phyloP scores from a whole-genome alignment of 179 eudicot genomes.

The Silene vulgaris region DNA sequence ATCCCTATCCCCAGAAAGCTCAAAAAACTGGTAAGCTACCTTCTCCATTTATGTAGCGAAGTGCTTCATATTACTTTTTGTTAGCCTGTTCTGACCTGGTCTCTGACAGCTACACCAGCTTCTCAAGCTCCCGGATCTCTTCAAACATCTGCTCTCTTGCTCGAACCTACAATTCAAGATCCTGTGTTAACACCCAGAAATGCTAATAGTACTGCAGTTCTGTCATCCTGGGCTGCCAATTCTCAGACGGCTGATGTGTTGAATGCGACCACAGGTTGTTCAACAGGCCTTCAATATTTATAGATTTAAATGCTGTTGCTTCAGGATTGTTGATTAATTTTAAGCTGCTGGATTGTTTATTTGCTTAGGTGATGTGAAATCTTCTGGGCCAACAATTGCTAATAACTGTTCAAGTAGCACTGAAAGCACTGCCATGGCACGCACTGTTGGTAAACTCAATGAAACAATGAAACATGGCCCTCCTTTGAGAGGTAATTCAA shows the following conservation, averaged over 20 bases:
- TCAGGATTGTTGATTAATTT: neutral
- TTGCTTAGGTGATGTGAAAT: slow-evolving; percentile 45
- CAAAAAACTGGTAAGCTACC: slow-evolving; percentile 59
- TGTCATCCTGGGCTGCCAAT: slow-evolving; percentile 42
- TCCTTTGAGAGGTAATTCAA: slow-evolving; percentile 54
- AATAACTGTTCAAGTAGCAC: slow-evolving; percentile 55
- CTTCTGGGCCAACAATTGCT: slow-evolving; percentile 34
- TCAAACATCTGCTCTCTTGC: slow-evolving; percentile 35
- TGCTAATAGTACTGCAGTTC: slow-evolving; percentile 35
- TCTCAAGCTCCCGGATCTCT: slow-evolving; percentile 38
- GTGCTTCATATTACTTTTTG: neutral
- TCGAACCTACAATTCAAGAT: slow-evolving; percentile 50
- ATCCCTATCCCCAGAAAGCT: slow-evolving; percentile 95
- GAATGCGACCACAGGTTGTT: slow-evolving; percentile 47
- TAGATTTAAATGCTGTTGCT: slow-evolving; percentile 12
- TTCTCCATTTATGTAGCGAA: neutral
- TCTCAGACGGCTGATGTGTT: slow-evolving; percentile 36
- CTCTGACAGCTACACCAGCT: slow-evolving; percentile 36
- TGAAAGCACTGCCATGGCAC: slow-evolving; percentile 60
- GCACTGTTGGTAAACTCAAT: slow-evolving; percentile 40
- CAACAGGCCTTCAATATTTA: neutral
- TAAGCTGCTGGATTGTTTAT: slow-evolving; percentile 1
- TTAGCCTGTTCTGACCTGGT: slow-evolving; percentile 26
- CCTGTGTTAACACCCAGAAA: slow-evolving; percentile 34
- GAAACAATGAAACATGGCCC: slow-evolving; percentile 51